A percentile compares a stretch with the other conserved stretches of the same genome.
phyloP scores from a whole-genome alignment of 805 yeast species.

The Lachancea kluyveri region DNA sequence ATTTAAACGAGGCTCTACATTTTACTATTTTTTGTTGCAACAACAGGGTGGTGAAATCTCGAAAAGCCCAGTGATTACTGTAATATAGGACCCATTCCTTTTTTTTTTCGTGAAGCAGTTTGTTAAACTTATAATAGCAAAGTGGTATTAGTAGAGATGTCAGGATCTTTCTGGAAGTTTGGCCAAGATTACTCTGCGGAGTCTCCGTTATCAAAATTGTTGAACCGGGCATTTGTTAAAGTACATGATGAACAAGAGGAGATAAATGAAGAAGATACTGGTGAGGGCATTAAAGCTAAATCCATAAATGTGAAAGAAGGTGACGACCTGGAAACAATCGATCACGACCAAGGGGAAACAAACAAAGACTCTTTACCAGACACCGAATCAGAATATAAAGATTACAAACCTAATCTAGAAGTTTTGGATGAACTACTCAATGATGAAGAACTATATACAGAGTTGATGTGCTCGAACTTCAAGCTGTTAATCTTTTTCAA shows the following conservation, averaged over 20 bases:
- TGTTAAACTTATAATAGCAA: no score
- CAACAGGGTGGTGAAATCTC: no score
- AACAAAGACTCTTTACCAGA: slow-evolving; percentile 20
- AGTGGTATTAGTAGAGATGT: no score
- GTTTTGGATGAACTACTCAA: slow-evolving; percentile 57
- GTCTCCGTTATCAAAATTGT: slow-evolving; percentile 46
- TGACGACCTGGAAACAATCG: slow-evolving; percentile 11
- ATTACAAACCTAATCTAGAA: slow-evolving; percentile 36
- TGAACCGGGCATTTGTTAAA: slow-evolving; percentile 33
- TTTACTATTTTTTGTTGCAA: no score
- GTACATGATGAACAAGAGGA: slow-evolving; percentile 13
- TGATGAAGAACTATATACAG: slow-evolving; percentile 70
- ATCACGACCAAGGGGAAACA: slow-evolving; percentile 8
- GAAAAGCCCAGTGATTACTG: no score
- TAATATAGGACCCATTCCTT: no score
- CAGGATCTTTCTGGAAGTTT: slow-evolving; percentile 53
- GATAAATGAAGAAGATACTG: slow-evolving; percentile 2
- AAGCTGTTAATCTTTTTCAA: slow-evolving; percentile 74
- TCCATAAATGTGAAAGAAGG: slow-evolving; percentile 9
- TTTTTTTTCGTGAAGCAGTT: no score
- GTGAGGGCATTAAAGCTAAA: slow-evolving; percentile 26
- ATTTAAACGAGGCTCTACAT: no score
- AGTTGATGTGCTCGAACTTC: slow-evolving; percentile 63
- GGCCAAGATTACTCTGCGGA: slow-evolving; percentile 51
- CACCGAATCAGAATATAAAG: slow-evolving; percentile 29